A percentile compares a stretch with the other conserved stretches of the same genome.
Conservation (phyloP, 1,284 basidiomycete species). For the Ganoderma boninense region DNA sequence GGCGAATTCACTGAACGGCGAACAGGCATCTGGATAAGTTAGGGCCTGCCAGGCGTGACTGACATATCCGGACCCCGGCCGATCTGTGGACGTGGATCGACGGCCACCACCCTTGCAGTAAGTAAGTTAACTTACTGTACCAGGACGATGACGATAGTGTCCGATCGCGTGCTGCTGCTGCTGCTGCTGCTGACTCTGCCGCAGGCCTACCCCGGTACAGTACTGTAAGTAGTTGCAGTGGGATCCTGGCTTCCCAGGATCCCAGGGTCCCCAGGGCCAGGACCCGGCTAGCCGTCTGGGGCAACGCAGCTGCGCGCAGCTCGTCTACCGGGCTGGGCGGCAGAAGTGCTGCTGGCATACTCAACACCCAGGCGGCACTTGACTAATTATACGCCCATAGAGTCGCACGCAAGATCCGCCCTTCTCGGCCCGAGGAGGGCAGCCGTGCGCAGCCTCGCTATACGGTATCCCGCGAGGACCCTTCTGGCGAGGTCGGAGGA, state of each 20-base stretch:
- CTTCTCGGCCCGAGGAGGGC: neutral
- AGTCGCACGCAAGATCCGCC: neutral
- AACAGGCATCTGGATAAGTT: neutral
- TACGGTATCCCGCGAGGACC: neutral
- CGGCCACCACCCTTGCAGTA: neutral
- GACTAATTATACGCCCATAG: neutral
- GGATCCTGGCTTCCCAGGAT: too few relatives aligned
- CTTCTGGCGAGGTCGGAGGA: neutral
- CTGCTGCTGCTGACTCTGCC: too few relatives aligned
- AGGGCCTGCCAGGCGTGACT: too few relatives aligned
- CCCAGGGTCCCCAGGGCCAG: neutral
- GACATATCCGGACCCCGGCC: neutral
- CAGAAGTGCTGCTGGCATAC: neutral
- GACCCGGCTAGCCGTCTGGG: neutral
- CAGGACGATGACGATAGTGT: neutral
- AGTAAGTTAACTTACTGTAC: too few relatives aligned
- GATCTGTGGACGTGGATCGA: conserved; percentile 1
- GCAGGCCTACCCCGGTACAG: too few relatives aligned
- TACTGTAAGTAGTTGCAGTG: too few relatives aligned
- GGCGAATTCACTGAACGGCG: too few relatives aligned
- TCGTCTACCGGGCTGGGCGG: neutral
- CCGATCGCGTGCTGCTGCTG: too few relatives aligned
- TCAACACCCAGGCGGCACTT: neutral
- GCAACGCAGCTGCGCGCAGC: neutral
- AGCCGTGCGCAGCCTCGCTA: neutral